A percentile compares a stretch with the other conserved stretches of the same genome.
These are phyloP conservation scores for Tetrahymena elliotti DNA, from an alignment of 73 alveolate genomes.

Conservation along the genomic window DNA sequence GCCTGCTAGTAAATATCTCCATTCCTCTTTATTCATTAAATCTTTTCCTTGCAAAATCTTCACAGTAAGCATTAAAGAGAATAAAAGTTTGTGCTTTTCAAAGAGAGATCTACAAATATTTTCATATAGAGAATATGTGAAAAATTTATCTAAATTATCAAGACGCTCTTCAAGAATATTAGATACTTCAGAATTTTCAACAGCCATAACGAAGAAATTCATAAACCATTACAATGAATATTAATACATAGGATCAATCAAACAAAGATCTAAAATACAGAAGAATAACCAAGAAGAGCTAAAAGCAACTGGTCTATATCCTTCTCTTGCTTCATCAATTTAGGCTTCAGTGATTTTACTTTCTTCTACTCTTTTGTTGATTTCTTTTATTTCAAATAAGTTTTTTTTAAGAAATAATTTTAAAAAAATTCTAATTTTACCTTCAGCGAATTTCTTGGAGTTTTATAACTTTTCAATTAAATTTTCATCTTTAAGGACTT, in stretches of 20 bases:
- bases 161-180: slow-evolving; percentile 45
- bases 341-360: slow-evolving; percentile 40
- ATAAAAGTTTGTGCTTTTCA: slow-evolving; percentile 93
- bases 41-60: slow-evolving; percentile 63
- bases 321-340: slow-evolving; percentile 50
- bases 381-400: slow-evolving; percentile 8
- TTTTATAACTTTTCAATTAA: slow-evolving; percentile 55
- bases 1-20: slow-evolving; percentile 88
- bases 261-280: slow-evolving; percentile 59
- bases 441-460: slow-evolving; percentile 54
- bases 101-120: slow-evolving; percentile 91
- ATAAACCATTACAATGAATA: slow-evolving; percentile 74
- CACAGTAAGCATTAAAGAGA: slow-evolving; percentile 74
- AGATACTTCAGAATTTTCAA: slow-evolving; percentile 14
- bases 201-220: slow-evolving; percentile 48
- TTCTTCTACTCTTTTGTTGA: slow-evolving; percentile 48
- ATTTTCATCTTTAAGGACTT: slow-evolving; percentile 65
- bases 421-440: not conserved
- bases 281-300: slow-evolving; percentile 74
- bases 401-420: not conserved
- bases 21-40: slow-evolving; percentile 16
- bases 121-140: slow-evolving; percentile 55
- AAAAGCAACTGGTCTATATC: slow-evolving; percentile 62
- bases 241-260: slow-evolving; percentile 75
- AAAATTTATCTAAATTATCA: slow-evolving; percentile 53